Base-by-base conservation (phyloP, 805 yeast species). In the Candida ascalaphidarum region DNA sequence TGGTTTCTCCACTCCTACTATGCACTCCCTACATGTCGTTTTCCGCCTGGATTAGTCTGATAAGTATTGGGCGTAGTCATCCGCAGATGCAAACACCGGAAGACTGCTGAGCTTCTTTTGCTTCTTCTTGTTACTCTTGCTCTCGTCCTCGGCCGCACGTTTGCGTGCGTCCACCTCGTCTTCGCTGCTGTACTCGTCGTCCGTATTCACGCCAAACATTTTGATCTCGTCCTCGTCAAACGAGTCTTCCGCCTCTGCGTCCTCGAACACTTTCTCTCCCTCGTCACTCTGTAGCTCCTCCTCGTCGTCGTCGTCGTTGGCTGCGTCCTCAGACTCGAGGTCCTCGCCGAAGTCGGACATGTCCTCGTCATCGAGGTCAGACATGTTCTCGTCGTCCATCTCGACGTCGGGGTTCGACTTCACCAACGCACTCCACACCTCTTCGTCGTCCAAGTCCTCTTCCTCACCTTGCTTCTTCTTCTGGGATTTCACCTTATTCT, bases 21-120 rank as follows among this genome's bases (percentile, higher is more conserved):
- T n/a, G n/a, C n/a, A n/a, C n/a, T n/a, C n/a, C n/a, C n/a, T n/a
- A n/a, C n/a, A n/a, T n/a, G n/a, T n/a, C n/a, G n/a, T n/a, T n/a
- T n/a, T n/a, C n/a, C n/a, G n/a, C n/a, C n/a, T n/a, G n/a, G n/a
- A n/a, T n/a, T n/a, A n/a, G n/a, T n/a, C n/a, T n/a, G n/a, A 66
- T 50, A 82, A 57, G 41, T 77, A 78, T 47, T 82, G 65, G 16
- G 89, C 78, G 49, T 85, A 86, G 36, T 82, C 95, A 23, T 82
- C 95, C 7, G 77, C 94, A 25, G 86, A 77, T 1, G 95, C 96
- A 60, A 85, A 88, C 13, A 76, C 65, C 14, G 96, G 96, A 35
- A 88, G 61, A 25, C 63, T 55, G 48, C 65, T 74, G 61, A 71
- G 75, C 37, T 58, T 62, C 35, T 44, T 44, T 14, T 36, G 35